phyloP scores from a whole-genome alignment of 345 rosid species.

The Boechera divaricarpa region DNA sequence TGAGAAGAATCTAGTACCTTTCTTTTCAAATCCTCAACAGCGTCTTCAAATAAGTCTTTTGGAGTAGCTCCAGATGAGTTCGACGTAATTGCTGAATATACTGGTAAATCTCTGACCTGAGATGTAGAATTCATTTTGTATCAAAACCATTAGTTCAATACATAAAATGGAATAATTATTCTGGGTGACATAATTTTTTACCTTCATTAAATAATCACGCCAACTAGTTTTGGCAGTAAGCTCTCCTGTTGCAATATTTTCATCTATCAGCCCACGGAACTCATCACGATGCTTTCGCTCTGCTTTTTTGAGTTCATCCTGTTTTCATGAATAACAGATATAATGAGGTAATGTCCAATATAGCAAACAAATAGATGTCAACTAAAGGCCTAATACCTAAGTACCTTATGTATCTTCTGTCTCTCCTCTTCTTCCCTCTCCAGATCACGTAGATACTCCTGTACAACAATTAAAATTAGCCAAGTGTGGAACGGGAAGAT shows the following conservation, averaged over 20 bases:
- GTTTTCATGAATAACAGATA: slow-evolving; percentile 40
- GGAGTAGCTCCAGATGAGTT: slow-evolving; percentile 91
- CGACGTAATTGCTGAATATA: slow-evolving; percentile 70
- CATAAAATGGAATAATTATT: slow-evolving; percentile 20
- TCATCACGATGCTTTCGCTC: slow-evolving; percentile 98
- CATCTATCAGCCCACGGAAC: slow-evolving; percentile 89
- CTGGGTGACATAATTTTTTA: slow-evolving; percentile 41
- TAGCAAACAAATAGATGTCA: slow-evolving; percentile 22
- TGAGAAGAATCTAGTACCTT: slow-evolving; percentile 54
- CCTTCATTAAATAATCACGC: slow-evolving; percentile 88
- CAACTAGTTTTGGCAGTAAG: slow-evolving; percentile 81
- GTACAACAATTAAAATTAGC: slow-evolving; percentile 48
- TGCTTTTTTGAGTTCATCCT: slow-evolving; percentile 89
- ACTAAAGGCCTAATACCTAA: slow-evolving; percentile 10
- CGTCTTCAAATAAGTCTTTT: slow-evolving; percentile 91
- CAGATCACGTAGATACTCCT: slow-evolving; percentile 84
- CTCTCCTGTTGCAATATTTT: slow-evolving; percentile 68
- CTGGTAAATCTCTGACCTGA: slow-evolving; percentile 81
- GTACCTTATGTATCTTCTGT: slow-evolving; percentile 89
- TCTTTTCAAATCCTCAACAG: slow-evolving; percentile 77
- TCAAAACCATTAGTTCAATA: slow-evolving; percentile 31
- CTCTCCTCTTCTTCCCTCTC: slow-evolving; percentile 96
- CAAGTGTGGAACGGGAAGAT: slow-evolving; percentile 24
- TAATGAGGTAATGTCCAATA: slow-evolving; percentile 24
- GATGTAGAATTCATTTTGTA: slow-evolving; percentile 25